Conservation (phyloP, 805 yeast species). For the Metschnikowia lachancei region DNA sequence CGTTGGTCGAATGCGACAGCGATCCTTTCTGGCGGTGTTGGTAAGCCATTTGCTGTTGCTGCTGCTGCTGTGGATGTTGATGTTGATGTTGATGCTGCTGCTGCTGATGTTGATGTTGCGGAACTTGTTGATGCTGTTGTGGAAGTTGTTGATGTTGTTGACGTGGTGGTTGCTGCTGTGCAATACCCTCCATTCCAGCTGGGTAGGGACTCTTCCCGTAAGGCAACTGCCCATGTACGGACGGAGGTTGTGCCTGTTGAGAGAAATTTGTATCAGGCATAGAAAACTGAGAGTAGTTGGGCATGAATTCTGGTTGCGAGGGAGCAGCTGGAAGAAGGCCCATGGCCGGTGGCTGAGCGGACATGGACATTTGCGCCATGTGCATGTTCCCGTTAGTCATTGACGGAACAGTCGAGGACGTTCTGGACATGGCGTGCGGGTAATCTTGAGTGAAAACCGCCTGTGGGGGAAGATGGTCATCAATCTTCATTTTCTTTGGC, state of each 20-base stretch:
- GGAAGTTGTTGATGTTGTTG: no score
- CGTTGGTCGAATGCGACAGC: conserved; percentile 40
- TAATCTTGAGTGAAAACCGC: conserved; percentile 23
- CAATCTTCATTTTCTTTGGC: conserved; percentile 42
- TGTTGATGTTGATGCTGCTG: no score
- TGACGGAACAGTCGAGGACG: conserved; percentile 5
- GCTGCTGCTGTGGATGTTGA: no score
- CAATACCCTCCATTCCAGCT: conserved; percentile 12
- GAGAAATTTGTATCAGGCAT: background rate
- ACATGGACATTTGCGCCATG: conserved; percentile 7
- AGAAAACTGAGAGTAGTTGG: conserved; percentile 5
- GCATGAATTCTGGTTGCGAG: conserved; percentile 25
- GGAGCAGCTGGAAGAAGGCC: conserved; percentile 11
- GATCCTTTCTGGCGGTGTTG: conserved; percentile 13
- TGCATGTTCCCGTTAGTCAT: conserved; percentile 8
- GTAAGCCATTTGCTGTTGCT: conserved; percentile 16
- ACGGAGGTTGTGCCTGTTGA: background rate
- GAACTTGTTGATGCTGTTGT: no score
- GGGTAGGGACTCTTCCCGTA: conserved; percentile 3
- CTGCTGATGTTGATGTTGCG: no score
- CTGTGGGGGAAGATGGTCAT: conserved; percentile 20
- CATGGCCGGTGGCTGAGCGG: conserved; percentile 3
- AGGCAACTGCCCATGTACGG: background rate
- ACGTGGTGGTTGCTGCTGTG: background rate
- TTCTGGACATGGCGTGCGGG: conserved; percentile 8